These are phyloP conservation scores for Alternaria ethzedia DNA, from an alignment of 2,329 filamentous ascomycete genomes.

Conservation along the genomic window DNA sequence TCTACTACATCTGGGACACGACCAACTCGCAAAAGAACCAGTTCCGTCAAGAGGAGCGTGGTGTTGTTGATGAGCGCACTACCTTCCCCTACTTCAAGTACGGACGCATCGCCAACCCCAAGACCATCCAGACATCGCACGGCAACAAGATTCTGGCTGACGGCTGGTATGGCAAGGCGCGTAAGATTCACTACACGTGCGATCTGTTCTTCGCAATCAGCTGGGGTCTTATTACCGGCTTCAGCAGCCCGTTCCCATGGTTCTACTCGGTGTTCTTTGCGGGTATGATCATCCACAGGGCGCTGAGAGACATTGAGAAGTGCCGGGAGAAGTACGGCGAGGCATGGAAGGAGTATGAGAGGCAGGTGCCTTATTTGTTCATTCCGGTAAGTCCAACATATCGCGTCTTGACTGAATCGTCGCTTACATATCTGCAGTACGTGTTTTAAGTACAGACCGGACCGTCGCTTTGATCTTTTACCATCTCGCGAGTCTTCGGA, in stretches of 20 bases:
- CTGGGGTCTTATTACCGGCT: constrained; percentile 84
- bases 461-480: not conserved
- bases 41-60: constrained; percentile 81
- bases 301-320: constrained; percentile 74
- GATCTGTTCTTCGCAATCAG: constrained; percentile 78
- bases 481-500: not conserved
- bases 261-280: constrained; percentile 86
- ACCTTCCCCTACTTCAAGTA: constrained; percentile 92
- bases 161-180: constrained; percentile 77
- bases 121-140: constrained; percentile 73
- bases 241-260: constrained; percentile 83
- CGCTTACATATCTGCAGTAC: not conserved
- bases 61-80: constrained; percentile 70
- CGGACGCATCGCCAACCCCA: constrained; percentile 81
- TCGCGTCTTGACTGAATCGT: too few relatives aligned
- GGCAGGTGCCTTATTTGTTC: constrained; percentile 80
- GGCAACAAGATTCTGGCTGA: constrained; percentile 81
- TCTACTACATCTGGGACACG: constrained; percentile 93
- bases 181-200: constrained; percentile 83
- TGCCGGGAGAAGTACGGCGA: constrained; percentile 82
- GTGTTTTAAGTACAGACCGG: not conserved
- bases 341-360: constrained; percentile 81
- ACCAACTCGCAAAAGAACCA: constrained; percentile 94
- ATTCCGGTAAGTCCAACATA: constrained; percentile 63
- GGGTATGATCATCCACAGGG: constrained; percentile 80